Percentiles rank a stretch among this genome's conserved stretches.
These are phyloP conservation scores for Hypholoma fasciculare DNA, from an alignment of 768 basidiomycete species.

Conservation along the genomic window DNA sequence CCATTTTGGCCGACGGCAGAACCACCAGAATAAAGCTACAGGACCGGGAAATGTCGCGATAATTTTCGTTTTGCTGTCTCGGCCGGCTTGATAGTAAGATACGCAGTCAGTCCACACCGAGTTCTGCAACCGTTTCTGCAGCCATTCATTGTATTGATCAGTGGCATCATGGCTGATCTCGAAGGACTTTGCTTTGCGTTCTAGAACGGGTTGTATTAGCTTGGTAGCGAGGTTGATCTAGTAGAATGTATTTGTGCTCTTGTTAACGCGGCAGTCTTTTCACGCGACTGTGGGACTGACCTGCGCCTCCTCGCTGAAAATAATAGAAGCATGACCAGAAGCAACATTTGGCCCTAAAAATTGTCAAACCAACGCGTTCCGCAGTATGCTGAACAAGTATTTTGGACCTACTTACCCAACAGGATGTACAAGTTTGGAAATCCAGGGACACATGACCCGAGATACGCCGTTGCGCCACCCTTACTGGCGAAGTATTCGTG, in stretches of 20 bases:
- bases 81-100: slow-evolving; percentile 49
- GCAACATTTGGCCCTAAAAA: slow-evolving; percentile 54
- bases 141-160: slow-evolving; percentile 49
- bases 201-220: slow-evolving; percentile 52
- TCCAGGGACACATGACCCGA: slow-evolving; percentile 53
- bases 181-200: slow-evolving; percentile 48
- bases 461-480: slow-evolving; percentile 52
- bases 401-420: slow-evolving; percentile 38
- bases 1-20: slow-evolving; percentile 42
- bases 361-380: slow-evolving; percentile 3
- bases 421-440: slow-evolving; percentile 56
- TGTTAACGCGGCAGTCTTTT: slow-evolving; percentile 11
- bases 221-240: slow-evolving; percentile 52
- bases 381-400: slow-evolving; percentile 3
- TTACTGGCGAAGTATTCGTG: slow-evolving; percentile 46
- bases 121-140: slow-evolving; percentile 44
- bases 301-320: slow-evolving; percentile 59
- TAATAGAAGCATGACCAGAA: slow-evolving; percentile 57
- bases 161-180: slow-evolving; percentile 47
- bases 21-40: slow-evolving; percentile 53
- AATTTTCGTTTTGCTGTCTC: slow-evolving; percentile 39
- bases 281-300: slow-evolving; percentile 27
- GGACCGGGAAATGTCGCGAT: slow-evolving; percentile 56
- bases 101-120: slow-evolving; percentile 56
- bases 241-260: background rate